Evolutionary conservation across 2,329 filamentous ascomycete species (phyloP), one percentile per base, ranked within the genome.

Genomic region (Cytospora schulzeri): DNA sequence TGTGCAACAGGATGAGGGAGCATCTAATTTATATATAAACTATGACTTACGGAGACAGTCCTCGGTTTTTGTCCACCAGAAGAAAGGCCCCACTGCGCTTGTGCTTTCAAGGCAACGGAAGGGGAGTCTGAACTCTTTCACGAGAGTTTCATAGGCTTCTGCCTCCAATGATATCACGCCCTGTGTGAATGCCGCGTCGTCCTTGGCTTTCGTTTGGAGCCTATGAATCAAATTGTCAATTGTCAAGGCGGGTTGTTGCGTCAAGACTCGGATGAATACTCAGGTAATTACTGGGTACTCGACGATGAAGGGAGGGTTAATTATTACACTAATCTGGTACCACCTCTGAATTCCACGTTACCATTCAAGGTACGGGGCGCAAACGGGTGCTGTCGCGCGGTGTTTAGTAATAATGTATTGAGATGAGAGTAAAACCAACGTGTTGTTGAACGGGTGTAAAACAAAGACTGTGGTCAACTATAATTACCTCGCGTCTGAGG

Each of bases 61-160:
- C 17, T 68, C 67, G 45, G 74, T 71, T 59, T 70, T 69, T 1
- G 70, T 68, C 56, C 71, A 72, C 74, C 75, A 77, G 66, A 76
- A 76, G 61, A 76, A 75, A 0, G 74, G 74, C 1, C 75, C 75
- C 1, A 76, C 74, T 14, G 66, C 70, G 60, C 70, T 73, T 1
- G 71, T 70, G 12, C 69, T 71, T 50, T 77, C 74, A 2, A 76
- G 68, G 2, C 58, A 68, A 28, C 71, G 69, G 33, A 68, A 69
- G 0, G 75, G 73, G 1, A 76, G 68, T 31, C 70, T 66, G 64
- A 76, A 68, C 9, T 69, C 68, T 17, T 66, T 57, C 7, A 75
- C 67, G 62, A 77, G 72, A 6, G 64, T 58, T 19, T 65, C 62
- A 62, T 76, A 76, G 11, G 45, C n/a, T 1, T 66, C 56, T 2